These are phyloP conservation scores for Psilocybe cyanescens DNA, from an alignment of 768 basidiomycete species.

Conservation along the genomic window DNA sequence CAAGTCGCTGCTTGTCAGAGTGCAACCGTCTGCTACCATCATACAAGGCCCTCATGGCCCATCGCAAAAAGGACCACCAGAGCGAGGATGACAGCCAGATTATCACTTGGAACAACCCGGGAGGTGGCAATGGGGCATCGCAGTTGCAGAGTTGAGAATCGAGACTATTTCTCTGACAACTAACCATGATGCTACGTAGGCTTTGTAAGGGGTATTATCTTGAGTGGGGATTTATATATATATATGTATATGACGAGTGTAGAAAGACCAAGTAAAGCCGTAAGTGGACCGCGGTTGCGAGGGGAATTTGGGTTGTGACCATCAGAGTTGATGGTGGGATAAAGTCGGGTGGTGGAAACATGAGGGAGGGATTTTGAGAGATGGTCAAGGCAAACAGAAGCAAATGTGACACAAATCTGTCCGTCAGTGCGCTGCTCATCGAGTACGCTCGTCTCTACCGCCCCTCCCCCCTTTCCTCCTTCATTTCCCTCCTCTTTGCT, in stretches of 20 bases:
- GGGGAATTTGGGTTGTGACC: conserved; percentile 8
- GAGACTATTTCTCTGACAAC: too few species aligned
- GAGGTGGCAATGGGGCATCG: neutral
- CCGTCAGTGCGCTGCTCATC: conserved; percentile 14
- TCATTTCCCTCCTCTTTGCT: conserved; percentile 8
- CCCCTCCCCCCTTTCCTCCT: neutral
- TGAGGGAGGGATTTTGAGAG: conserved; percentile 4
- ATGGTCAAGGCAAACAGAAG: conserved; percentile 27
- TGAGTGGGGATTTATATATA: neutral
- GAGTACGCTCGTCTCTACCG: neutral
- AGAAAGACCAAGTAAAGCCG: neutral
- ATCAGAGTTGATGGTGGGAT: conserved; percentile 18
- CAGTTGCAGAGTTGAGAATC: neutral
- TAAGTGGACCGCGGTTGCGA: conserved; percentile 19
- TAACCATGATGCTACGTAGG: too few species aligned
- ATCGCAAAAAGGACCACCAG: conserved; percentile 76
- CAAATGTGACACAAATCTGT: conserved; percentile 25
- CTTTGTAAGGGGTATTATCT: neutral
- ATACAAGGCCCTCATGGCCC: conserved; percentile 67
- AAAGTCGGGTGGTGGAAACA: neutral
- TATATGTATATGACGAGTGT: neutral
- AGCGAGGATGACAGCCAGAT: conserved; percentile 56
- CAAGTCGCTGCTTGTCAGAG: conserved; percentile 35
- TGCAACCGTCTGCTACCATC: conserved; percentile 78
- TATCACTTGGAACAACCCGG: conserved; percentile 68